Conservation (phyloP, 768 basidiomycete genomes). For the Collybia sp. region DNA sequence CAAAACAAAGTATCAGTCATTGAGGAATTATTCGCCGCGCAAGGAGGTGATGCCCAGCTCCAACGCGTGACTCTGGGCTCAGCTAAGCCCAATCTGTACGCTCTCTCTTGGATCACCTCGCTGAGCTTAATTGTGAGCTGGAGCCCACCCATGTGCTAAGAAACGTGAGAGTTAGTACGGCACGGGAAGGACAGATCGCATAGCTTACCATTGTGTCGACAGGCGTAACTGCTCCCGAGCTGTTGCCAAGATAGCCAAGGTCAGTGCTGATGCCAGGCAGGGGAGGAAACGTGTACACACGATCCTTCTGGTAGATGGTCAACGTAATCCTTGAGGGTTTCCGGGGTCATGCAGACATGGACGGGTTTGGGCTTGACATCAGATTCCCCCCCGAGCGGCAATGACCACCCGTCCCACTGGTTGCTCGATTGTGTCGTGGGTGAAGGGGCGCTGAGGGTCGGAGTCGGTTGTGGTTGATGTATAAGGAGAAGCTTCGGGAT, state of each 20-base stretch:
- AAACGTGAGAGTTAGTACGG: slow-evolving; percentile 3
- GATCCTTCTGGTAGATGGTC: slow-evolving; percentile 92
- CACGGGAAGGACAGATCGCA: background rate
- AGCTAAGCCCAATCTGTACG: slow-evolving; percentile 91
- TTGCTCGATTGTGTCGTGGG: slow-evolving; percentile 8
- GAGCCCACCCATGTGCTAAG: slow-evolving; percentile 92
- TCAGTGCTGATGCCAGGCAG: slow-evolving; percentile 95
- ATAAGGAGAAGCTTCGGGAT: slow-evolving; percentile 31
- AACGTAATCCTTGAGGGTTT: slow-evolving; percentile 93
- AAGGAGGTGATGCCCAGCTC: slow-evolving; percentile 81
- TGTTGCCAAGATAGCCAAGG: slow-evolving; percentile 93
- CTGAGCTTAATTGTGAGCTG: slow-evolving; percentile 97
- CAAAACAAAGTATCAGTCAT: slow-evolving; percentile 88
- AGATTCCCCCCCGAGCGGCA: slow-evolving; percentile 79
- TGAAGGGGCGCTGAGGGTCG: background rate
- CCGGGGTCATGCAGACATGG: slow-evolving; percentile 75
- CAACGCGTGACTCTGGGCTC: slow-evolving; percentile 88
- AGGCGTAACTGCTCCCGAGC: slow-evolving; percentile 95
- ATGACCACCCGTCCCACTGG: slow-evolving; percentile 28
- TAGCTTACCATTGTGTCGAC: slow-evolving; percentile 83
- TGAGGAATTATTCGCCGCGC: slow-evolving; percentile 71
- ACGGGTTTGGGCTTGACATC: slow-evolving; percentile 76
- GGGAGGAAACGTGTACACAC: slow-evolving; percentile 76
- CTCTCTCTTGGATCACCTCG: slow-evolving; percentile 98
- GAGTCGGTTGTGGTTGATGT: slow-evolving; percentile 5